Conservation (phyloP, 2,329 filamentous ascomycete genomes). For the Clonostachys solani region DNA sequence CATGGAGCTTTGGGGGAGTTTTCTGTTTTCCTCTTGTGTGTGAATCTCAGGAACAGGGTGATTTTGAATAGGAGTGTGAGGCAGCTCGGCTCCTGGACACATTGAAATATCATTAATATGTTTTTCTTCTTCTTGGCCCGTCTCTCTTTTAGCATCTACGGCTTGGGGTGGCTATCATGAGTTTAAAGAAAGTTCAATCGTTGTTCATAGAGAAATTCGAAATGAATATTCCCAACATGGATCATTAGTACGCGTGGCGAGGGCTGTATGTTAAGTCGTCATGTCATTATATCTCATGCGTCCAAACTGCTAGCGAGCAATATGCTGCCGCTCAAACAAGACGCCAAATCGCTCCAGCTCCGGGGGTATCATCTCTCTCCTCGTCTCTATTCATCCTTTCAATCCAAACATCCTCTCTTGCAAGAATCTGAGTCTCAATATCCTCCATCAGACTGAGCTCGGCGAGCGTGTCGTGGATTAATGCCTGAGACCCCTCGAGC, state of each 20-base stretch:
- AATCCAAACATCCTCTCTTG: conserved; percentile 56
- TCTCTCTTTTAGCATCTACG: not conserved
- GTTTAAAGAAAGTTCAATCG: not conserved
- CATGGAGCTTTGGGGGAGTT: too few relatives aligned
- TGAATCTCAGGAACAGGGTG: too few relatives aligned
- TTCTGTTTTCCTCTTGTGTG: not conserved
- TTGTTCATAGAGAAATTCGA: not conserved
- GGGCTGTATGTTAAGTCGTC: not conserved
- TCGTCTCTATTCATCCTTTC: conserved; percentile 43
- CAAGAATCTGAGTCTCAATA: conserved; percentile 54
- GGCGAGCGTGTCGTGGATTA: conserved; percentile 56
- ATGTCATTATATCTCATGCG: not conserved
- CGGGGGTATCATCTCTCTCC: conserved; percentile 24
- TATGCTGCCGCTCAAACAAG: conserved; percentile 14
- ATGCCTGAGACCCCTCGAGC: conserved; percentile 37
- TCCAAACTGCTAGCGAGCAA: not conserved
- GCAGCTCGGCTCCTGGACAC: too few relatives aligned
- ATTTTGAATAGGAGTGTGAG: too few relatives aligned
- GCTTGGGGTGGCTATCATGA: not conserved
- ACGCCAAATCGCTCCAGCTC: conserved; percentile 46
- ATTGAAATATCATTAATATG: too few relatives aligned
- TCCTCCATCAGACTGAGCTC: conserved; percentile 59
- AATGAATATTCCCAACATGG: not conserved
- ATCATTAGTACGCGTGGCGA: not conserved
- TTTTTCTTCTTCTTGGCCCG: too few relatives aligned